A percentile compares a stretch with the other conserved stretches of the same genome.
These are phyloP conservation scores for Thalassiosira tumida DNA, from an alignment of 352 stramenopile species.

Conservation along the genomic window DNA sequence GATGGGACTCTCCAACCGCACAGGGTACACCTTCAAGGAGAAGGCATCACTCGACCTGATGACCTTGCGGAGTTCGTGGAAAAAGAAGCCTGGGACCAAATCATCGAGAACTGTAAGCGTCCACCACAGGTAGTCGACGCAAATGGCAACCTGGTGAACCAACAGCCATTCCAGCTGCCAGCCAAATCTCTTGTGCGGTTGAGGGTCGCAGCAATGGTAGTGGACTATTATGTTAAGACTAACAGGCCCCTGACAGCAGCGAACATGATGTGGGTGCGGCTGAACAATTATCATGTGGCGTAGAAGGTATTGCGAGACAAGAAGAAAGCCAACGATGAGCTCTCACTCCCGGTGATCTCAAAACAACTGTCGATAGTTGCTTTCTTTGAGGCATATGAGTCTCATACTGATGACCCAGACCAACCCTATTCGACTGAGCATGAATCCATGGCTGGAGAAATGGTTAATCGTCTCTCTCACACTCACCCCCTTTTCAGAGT, in stretches of 20 bases:
- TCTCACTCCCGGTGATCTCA: background rate
- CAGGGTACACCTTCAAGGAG: background rate
- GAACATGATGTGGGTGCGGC: background rate
- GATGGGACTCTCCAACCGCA: conserved; percentile 35
- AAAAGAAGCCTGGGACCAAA: conserved; percentile 13
- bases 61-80: conserved; percentile 50
- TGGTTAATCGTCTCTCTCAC: conserved; percentile 50
- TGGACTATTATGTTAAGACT: background rate
- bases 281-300: background rate
- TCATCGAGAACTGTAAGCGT: conserved; percentile 46
- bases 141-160: background rate
- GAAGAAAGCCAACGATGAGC: background rate
- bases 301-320: background rate
- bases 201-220: background rate
- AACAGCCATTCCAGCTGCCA: background rate
- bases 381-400: background rate
- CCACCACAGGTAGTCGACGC: conserved; percentile 23
- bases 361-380: background rate
- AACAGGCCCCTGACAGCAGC: background rate
- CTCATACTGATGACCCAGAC: background rate
- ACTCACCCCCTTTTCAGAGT: conserved; percentile 51
- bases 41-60: conserved; percentile 21
- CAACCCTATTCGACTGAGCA: background rate
- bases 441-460: conserved; percentile 61
- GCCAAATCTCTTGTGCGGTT: background rate